These are phyloP conservation scores for Aspergillus viridinutans DNA, from an alignment of 2,329 filamentous ascomycete species.

Conservation along the genomic window DNA sequence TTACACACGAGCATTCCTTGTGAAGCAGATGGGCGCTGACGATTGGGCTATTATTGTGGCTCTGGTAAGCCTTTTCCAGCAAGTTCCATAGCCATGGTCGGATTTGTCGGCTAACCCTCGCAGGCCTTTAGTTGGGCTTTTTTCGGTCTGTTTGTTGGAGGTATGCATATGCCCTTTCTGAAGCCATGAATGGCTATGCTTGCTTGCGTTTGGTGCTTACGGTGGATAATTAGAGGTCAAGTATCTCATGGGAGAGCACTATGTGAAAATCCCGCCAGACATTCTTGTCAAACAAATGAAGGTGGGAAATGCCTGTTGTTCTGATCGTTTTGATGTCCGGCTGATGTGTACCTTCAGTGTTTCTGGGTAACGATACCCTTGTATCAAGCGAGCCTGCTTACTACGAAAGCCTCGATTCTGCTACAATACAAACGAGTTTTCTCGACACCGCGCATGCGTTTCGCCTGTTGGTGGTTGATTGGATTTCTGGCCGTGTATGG, in stretches of 20 bases:
- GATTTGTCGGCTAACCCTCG: not conserved
- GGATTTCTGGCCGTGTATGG: constrained; percentile 28
- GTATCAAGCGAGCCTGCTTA: constrained; percentile 32
- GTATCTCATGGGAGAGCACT: constrained; percentile 28
- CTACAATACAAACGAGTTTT: constrained; percentile 35
- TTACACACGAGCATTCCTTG: constrained; percentile 33
- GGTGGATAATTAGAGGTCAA: constrained; percentile 20
- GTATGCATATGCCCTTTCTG: constrained; percentile 13
- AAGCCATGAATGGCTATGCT: not conserved
- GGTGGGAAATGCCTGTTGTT: constrained; percentile 9
- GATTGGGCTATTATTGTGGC: constrained; percentile 38
- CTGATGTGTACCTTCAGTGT: constrained; percentile 12
- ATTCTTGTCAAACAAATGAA: constrained; percentile 23
- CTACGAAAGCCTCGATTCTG: constrained; percentile 33
- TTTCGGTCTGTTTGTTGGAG: constrained; percentile 26
- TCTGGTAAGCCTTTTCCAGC: constrained; percentile 20
- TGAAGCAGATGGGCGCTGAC: constrained; percentile 33
- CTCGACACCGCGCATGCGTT: constrained; percentile 26
- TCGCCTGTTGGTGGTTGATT: constrained; percentile 32
- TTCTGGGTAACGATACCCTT: constrained; percentile 32
- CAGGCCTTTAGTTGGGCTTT: constrained; percentile 28
- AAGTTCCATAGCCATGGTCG: not conserved
- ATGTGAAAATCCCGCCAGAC: constrained; percentile 13
- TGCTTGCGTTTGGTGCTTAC: not conserved
- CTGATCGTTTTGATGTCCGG: not conserved